A percentile compares a stretch with the other conserved stretches of the same genome.
These are phyloP conservation scores for Linderniella brevidens DNA, from an alignment of 257 asterid species.

Conservation along the genomic window DNA sequence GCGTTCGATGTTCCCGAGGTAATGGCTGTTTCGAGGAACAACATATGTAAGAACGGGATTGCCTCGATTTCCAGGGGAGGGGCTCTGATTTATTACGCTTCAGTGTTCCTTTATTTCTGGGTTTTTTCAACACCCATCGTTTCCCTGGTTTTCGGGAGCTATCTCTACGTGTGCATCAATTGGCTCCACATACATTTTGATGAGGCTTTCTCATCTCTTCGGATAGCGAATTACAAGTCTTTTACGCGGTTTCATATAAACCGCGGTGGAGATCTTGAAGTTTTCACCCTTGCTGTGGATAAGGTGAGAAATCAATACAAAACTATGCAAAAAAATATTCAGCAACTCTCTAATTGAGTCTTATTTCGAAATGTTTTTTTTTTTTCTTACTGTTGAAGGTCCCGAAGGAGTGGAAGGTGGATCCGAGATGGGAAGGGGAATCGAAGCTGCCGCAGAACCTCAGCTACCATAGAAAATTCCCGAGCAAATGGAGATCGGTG, in stretches of 20 bases:
- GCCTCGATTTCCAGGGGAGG: constrained; percentile 71
- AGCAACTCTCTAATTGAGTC: no score
- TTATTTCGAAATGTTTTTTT: background rate
- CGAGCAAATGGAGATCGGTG: constrained; percentile 81
- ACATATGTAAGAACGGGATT: constrained; percentile 81
- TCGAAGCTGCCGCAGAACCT: constrained; percentile 33
- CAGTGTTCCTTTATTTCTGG: constrained; percentile 95
- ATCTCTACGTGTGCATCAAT: constrained; percentile 82
- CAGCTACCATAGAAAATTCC: constrained; percentile 50
- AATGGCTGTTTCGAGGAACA: constrained; percentile 85
- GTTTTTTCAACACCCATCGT: constrained; percentile 95
- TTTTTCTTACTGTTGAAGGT: constrained; percentile 23
- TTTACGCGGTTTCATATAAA: constrained; percentile 79
- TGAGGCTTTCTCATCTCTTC: constrained; percentile 94
- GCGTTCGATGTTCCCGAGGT: constrained; percentile 98
- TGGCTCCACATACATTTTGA: constrained; percentile 98
- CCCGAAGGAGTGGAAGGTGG: constrained; percentile 90
- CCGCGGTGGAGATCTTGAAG: constrained; percentile 69
- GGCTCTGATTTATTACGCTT: constrained; percentile 75
- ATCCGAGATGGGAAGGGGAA: constrained; percentile 77
- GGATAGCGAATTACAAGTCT: constrained; percentile 92
- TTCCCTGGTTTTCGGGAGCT: constrained; percentile 88
- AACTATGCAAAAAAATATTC: no score
- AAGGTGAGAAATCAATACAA: constrained; percentile 36
- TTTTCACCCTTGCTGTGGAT: constrained; percentile 92